Base-by-base conservation (phyloP, 768 basidiomycete genomes). In the Mycena maculata region DNA sequence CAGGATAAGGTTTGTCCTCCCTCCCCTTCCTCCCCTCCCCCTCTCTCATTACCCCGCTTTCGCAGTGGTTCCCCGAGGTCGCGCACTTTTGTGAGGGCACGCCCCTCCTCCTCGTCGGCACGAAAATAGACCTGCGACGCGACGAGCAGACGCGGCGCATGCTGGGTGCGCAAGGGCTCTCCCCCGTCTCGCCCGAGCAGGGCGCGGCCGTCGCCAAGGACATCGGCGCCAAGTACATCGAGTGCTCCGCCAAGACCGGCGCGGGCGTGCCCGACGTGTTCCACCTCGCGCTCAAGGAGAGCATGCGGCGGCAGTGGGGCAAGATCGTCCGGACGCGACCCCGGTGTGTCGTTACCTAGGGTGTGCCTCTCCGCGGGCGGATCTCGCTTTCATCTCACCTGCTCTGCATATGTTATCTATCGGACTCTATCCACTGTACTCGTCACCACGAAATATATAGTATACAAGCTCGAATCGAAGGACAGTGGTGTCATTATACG, bases 221-320 rank as follows among this genome's bases (percentile, higher is more conserved):
- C 74, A 99, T 99, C 56, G 95, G 96, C 27, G 96, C 96, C 20
- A 87, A 89, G 77, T 99, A 99, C 77, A 84, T 91, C 67, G 97
- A 99, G 78, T 99, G 98, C 79, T 93, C 92, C 36, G 94, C 96
- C 49, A 98, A 97, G 83, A 90, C 89, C n/a, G 94, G 96, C 6
- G 82, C 81, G 18, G 95, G 95, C 52, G 94, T 99, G 47, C 90
- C 93, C 69, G 95, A 96, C 49, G 96, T 99, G 39, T 99, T 99
- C 78, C 85, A 90, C 42, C 85, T 92, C 16, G 98, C 98, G 8
- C 81, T 99, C 66, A 88, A 88, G 77, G 95, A 98, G 83, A 94
- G 94, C 74, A 86, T 98, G 88, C 90, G 85, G 70, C 88, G 91
- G 22, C 83, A 87, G 56, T 92, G 92, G 90, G 87, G 89, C 33